phyloP scores from a whole-genome alignment of 306 rosid species.

The Medicago ruthenica region DNA sequence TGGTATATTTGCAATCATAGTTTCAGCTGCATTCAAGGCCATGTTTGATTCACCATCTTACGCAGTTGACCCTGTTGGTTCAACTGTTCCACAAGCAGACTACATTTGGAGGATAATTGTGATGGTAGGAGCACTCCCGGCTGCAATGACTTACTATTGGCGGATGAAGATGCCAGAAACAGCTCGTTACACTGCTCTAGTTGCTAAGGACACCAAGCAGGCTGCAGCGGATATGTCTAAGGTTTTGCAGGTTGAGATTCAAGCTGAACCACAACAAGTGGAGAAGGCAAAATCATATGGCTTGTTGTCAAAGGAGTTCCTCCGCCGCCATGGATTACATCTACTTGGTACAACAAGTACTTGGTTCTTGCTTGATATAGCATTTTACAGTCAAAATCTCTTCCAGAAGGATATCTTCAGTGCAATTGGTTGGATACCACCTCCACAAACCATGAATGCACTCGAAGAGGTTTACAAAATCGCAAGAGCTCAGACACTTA shows the following conservation, averaged over 20 bases:
- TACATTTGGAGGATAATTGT: conserved; percentile 74
- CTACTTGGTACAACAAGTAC: conserved; percentile 74
- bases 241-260: conserved; percentile 71
- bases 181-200: conserved; percentile 74
- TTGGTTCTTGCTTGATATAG: conserved; percentile 89
- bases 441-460: conserved; percentile 70
- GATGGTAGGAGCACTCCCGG: conserved; percentile 78
- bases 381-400: conserved; percentile 74
- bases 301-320: conserved; percentile 69
- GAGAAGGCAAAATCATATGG: conserved; percentile 43
- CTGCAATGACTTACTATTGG: conserved; percentile 74
- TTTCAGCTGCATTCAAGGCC: conserved; percentile 56
- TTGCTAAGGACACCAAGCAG: conserved; percentile 63
- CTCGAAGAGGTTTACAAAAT: conserved; percentile 69
- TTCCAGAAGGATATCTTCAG: conserved; percentile 83
- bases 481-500: conserved; percentile 80
- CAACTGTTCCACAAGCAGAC: conserved; percentile 80
- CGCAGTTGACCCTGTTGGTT: conserved; percentile 46
- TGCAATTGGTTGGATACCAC: conserved; percentile 84
- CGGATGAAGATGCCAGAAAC: conserved; percentile 87
- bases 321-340: conserved; percentile 66
- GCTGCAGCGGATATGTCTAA: conserved; percentile 82
- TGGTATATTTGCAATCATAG: conserved; percentile 68
- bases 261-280: conserved; percentile 48
- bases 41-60: conserved; percentile 59